Conservation (phyloP, 257 asterid genomes). For the Thymus quinquecostatus region DNA sequence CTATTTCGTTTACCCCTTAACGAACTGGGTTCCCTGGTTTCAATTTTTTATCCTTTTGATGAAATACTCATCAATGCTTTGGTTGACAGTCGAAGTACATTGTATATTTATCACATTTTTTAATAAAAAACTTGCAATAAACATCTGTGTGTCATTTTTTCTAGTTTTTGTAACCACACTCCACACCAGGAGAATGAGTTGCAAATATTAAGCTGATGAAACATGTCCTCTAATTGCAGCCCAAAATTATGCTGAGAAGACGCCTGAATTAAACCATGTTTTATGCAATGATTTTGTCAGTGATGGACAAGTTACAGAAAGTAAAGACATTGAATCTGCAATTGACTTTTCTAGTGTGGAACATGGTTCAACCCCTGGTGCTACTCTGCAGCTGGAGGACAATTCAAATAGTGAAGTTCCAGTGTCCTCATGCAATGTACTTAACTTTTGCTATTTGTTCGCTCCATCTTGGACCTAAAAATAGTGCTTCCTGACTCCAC, state of each 20-base stretch:
- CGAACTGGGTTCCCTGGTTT: background rate
- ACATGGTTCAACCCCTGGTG: conserved; percentile 34
- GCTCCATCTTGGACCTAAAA: conserved; percentile 21
- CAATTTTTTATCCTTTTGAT: background rate
- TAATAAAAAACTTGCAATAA: background rate
- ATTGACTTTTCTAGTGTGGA: conserved; percentile 24
- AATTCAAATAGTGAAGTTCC: conserved; percentile 31
- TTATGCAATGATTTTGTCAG: conserved; percentile 19
- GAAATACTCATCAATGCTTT: background rate
- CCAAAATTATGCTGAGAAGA: conserved; percentile 31
- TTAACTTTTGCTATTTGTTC: conserved; percentile 18
- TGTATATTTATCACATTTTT: background rate
- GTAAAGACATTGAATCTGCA: conserved; percentile 31
- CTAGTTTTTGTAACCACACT: conserved; percentile 39
- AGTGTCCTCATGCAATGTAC: conserved; percentile 41
- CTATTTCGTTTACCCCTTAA: conserved; percentile 5
- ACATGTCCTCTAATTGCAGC: conserved; percentile 35
- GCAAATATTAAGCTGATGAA: conserved; percentile 32
- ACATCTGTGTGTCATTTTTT: conserved; percentile 15
- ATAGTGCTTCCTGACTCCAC: conserved; percentile 29
- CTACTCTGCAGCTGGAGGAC: conserved; percentile 36
- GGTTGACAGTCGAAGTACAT: conserved; percentile 18
- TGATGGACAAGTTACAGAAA: conserved; percentile 33
- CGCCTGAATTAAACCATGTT: conserved; percentile 23
- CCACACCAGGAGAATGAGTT: conserved; percentile 36